Percentiles rank a stretch among this genome's conserved stretches.
Conservation (phyloP, 257 asterid species). For the Solanum sparsipilum region DNA sequence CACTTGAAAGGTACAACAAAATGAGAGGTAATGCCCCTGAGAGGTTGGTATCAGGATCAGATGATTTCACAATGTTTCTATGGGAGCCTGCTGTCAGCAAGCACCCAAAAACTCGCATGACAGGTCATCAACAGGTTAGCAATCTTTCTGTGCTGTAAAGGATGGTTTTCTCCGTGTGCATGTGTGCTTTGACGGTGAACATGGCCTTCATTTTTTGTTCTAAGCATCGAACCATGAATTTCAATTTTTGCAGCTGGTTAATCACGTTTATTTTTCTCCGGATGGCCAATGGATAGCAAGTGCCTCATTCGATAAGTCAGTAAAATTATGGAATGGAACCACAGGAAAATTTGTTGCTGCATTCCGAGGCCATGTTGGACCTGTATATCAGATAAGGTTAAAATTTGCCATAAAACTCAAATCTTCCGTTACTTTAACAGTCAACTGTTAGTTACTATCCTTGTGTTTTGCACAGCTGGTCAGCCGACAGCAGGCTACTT, state of each 20-base stretch:
- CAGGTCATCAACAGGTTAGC: conserved; percentile 94
- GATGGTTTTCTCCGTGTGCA: background rate
- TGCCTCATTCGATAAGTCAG: conserved; percentile 95
- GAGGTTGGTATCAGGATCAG: conserved; percentile 92
- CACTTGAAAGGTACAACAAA: conserved; percentile 76
- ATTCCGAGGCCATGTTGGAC: conserved; percentile 94
- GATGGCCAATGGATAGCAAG: conserved; percentile 95
- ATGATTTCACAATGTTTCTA: conserved; percentile 88
- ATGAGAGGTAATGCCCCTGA: conserved; percentile 72
- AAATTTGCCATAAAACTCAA: background rate
- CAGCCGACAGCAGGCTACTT: conserved; percentile 91
- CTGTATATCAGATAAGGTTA: conserved; percentile 93
- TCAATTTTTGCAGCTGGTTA: conserved; percentile 59
- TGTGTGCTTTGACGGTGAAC: background rate
- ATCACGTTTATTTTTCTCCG: conserved; percentile 94
- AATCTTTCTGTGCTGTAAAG: background rate
- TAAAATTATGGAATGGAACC: conserved; percentile 86
- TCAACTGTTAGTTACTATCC: conserved; percentile 2
- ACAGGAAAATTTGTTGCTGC: conserved; percentile 85
- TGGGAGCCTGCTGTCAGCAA: conserved; percentile 88
- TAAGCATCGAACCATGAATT: background rate
- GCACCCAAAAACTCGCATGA: conserved; percentile 79
- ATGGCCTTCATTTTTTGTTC: background rate
- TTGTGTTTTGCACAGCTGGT: conserved; percentile 59
- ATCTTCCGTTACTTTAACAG: background rate